A percentile compares a stretch with the other conserved stretches of the same genome.
phyloP scores from a whole-genome alignment of 1,284 basidiomycete species.

The Irpex sp. region DNA sequence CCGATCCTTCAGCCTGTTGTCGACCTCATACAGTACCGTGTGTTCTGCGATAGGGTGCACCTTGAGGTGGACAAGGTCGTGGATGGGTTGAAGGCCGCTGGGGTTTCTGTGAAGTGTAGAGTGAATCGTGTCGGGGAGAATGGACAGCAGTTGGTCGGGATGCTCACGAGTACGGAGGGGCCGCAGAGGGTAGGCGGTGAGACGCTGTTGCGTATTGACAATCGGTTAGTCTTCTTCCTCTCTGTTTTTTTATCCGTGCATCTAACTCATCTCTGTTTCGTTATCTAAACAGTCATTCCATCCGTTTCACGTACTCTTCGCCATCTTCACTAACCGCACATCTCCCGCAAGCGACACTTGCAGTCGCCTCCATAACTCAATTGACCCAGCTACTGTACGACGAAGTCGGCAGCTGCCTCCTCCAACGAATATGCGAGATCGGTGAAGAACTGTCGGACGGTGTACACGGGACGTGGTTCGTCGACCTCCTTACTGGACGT shows the following conservation, averaged over 20 bases:
- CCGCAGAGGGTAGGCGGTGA: conserved; percentile 54
- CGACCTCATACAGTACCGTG: conserved; percentile 71
- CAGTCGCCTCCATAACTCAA: conserved; percentile 70
- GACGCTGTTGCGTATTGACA: conserved; percentile 62
- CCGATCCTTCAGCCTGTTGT: conserved; percentile 61
- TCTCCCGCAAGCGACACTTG: conserved; percentile 69
- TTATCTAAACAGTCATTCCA: conserved; percentile 48
- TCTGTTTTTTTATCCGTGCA: background rate
- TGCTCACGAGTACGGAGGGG: conserved; percentile 31
- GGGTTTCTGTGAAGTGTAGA: conserved; percentile 54
- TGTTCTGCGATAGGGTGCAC: conserved; percentile 62
- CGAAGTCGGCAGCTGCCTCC: conserved; percentile 64
- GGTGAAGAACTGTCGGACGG: conserved; percentile 53
- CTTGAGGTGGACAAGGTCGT: conserved; percentile 51
- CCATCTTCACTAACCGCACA: conserved; percentile 71
- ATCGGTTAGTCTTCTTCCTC: conserved; percentile 37
- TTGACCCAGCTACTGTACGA: conserved; percentile 70
- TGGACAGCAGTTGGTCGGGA: conserved; percentile 50
- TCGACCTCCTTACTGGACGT: conserved; percentile 58
- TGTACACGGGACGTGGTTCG: conserved; percentile 70
- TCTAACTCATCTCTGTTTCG: background rate
- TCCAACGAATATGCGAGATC: conserved; percentile 63
- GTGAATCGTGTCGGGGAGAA: conserved; percentile 66
- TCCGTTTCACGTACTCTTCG: conserved; percentile 69
- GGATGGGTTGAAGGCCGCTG: conserved; percentile 44